These are phyloP conservation scores for Euphrasia confusa DNA, from an alignment of 257 asterid species.

Conservation along the genomic window DNA sequence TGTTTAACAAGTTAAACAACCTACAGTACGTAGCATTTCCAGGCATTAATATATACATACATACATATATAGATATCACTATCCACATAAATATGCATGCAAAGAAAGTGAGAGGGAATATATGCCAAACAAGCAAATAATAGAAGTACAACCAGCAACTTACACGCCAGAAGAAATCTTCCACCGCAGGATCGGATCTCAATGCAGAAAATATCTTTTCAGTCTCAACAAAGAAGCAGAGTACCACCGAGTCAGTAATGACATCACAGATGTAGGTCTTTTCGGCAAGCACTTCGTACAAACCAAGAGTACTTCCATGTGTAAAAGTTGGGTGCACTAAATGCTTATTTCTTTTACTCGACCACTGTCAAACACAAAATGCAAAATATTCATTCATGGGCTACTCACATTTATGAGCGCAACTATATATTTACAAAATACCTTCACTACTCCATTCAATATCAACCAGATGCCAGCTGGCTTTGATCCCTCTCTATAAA, in stretches of 20 bases:
- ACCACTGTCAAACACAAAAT: slow-evolving; percentile 57
- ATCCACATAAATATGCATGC: slow-evolving; percentile 1
- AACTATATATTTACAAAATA: slow-evolving; percentile 28
- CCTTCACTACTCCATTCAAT: slow-evolving; percentile 92
- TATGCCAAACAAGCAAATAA: neutral
- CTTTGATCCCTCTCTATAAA: slow-evolving; percentile 72
- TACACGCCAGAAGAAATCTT: slow-evolving; percentile 97
- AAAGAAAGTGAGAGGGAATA: slow-evolving; percentile 17
- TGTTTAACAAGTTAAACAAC: too few relatives aligned
- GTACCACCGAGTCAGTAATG: slow-evolving; percentile 72
- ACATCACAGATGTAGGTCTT: slow-evolving; percentile 80
- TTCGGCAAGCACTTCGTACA: slow-evolving; percentile 87
- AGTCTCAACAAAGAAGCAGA: slow-evolving; percentile 70
- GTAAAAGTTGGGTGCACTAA: slow-evolving; percentile 70
- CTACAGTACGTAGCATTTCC: too few relatives aligned
- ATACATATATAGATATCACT: too few relatives aligned
- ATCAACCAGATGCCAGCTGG: slow-evolving; percentile 79
- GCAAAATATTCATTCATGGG: slow-evolving; percentile 23
- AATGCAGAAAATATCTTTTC: slow-evolving; percentile 60
- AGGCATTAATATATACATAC: too few relatives aligned
- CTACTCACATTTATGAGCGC: slow-evolving; percentile 20
- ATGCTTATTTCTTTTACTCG: slow-evolving; percentile 45
- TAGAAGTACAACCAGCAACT: slow-evolving; percentile 17
- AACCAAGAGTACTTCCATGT: slow-evolving; percentile 93
- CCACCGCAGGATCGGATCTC: slow-evolving; percentile 76